phyloP scores from a whole-genome alignment of 495 filamentous ascomycete genomes.

The Neurospora sp. region DNA sequence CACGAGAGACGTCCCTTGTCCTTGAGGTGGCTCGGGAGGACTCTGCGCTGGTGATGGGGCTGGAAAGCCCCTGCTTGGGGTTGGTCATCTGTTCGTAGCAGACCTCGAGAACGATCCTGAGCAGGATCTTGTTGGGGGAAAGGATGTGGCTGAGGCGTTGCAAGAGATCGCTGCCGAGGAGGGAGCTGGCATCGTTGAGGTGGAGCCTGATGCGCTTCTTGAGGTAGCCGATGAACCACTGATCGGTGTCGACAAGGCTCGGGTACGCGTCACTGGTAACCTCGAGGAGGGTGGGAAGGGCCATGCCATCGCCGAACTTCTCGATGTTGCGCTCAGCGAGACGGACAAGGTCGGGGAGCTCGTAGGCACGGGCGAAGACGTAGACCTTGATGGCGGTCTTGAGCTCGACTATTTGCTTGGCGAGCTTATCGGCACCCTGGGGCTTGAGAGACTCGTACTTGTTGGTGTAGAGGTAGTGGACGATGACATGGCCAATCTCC shows the following conservation, averaged over 20 bases:
- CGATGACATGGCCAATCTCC: constrained; percentile 25
- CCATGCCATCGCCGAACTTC: constrained; percentile 18
- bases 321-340: constrained; percentile 20
- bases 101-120: constrained; percentile 24
- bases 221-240: constrained; percentile 25
- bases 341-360: constrained; percentile 23
- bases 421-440: constrained; percentile 8
- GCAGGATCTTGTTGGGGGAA: constrained; percentile 22
- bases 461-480: constrained; percentile 26
- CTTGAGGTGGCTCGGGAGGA: constrained; percentile 10
- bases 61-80: constrained; percentile 1
- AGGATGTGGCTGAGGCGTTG: constrained; percentile 24
- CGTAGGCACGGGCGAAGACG: constrained; percentile 18
- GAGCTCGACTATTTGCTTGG: constrained; percentile 21
- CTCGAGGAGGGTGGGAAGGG: constrained; percentile 21
- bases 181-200: constrained; percentile 18
- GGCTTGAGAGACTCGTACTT: constrained; percentile 24
- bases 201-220: constrained; percentile 20
- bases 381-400: constrained; percentile 24
- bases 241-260: constrained; percentile 18
- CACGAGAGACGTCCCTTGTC: neutral
- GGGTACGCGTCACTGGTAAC: constrained; percentile 22
- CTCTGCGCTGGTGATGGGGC: constrained; percentile 9
- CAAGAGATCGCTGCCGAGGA: constrained; percentile 19
- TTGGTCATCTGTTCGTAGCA: constrained; percentile 19